phyloP scores from a whole-genome alignment of 345 rosid species.

The Ceriops decandra region DNA sequence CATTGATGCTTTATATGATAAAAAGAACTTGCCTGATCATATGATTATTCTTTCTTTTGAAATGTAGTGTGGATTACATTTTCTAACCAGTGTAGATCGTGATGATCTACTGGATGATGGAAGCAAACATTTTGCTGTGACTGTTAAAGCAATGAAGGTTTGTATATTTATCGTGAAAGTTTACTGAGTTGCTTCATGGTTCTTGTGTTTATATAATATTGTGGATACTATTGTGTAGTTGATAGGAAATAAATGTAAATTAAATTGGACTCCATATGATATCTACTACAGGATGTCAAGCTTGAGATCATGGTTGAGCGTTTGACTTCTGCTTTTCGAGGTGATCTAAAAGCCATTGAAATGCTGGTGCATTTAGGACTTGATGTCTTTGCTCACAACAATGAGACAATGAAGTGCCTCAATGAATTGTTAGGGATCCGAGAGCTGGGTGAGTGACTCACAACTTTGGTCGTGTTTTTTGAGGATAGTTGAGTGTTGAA shows the following conservation, averaged over 20 bases:
- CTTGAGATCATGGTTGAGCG: constrained; percentile 96
- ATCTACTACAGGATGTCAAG: constrained; percentile 54
- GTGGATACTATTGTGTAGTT: background rate
- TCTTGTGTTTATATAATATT: background rate
- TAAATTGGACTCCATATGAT: background rate
- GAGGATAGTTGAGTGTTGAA: too few species aligned
- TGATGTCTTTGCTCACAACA: constrained; percentile 94
- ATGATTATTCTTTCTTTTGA: background rate
- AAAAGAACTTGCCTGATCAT: background rate
- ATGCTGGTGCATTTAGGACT: constrained; percentile 50
- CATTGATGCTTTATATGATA: background rate
- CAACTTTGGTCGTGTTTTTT: too few species aligned
- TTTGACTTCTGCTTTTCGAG: constrained; percentile 91
- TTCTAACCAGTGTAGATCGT: constrained; percentile 97
- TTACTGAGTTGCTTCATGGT: background rate
- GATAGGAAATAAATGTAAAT: background rate
- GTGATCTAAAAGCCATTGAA: constrained; percentile 73
- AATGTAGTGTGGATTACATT: constrained; percentile 83
- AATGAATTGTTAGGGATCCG: constrained; percentile 94
- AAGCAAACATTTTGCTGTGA: constrained; percentile 92
- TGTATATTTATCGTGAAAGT: constrained; percentile 1
- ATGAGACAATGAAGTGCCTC: constrained; percentile 89
- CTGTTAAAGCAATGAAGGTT: constrained; percentile 91
- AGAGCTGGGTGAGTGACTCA: constrained; percentile 74
- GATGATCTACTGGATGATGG: constrained; percentile 97